Percentiles rank a stretch among this genome's conserved stretches.
These are phyloP conservation scores for Punica granatum DNA, from an alignment of 345 rosid genomes.

Conservation along the genomic window DNA sequence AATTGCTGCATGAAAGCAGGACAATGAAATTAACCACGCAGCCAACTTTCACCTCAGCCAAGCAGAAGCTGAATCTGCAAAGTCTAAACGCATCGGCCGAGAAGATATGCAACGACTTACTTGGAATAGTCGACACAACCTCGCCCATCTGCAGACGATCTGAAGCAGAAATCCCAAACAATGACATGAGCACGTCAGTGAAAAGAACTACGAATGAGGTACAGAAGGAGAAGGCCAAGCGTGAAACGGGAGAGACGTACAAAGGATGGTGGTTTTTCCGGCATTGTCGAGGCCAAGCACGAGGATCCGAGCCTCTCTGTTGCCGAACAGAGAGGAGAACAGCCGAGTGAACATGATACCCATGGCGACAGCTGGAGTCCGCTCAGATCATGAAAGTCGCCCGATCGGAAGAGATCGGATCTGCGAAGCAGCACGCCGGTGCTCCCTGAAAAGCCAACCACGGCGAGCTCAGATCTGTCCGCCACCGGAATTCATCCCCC, in stretches of 20 bases:
- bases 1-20: conserved; percentile 55
- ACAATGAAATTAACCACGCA: conserved; percentile 6
- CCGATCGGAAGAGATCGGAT: conserved; percentile 1
- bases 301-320: conserved; percentile 81
- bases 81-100: neutral
- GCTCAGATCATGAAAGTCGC: conserved; percentile 1
- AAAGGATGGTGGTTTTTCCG: conserved; percentile 83
- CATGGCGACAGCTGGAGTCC: conserved; percentile 23
- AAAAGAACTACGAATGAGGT: conserved; percentile 11
- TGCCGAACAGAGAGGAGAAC: conserved; percentile 71
- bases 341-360: conserved; percentile 67
- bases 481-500: neutral
- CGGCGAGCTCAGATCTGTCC: conserved; percentile 3
- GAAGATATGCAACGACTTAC: conserved; percentile 31
- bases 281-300: conserved; percentile 94
- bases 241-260: conserved; percentile 24
- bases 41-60: neutral
- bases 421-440: neutral
- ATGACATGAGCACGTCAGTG: conserved; percentile 8
- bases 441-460: neutral
- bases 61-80: neutral
- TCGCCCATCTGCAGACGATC: conserved; percentile 99
- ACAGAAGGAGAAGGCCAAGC: conserved; percentile 7
- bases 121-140: conserved; percentile 94
- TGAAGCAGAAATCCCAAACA: conserved; percentile 20